Evolutionary conservation across 352 stramenopile species (phyloP), one percentile per base, ranked within the genome.

Genomic region (Globisporangium camurandrum): DNA sequence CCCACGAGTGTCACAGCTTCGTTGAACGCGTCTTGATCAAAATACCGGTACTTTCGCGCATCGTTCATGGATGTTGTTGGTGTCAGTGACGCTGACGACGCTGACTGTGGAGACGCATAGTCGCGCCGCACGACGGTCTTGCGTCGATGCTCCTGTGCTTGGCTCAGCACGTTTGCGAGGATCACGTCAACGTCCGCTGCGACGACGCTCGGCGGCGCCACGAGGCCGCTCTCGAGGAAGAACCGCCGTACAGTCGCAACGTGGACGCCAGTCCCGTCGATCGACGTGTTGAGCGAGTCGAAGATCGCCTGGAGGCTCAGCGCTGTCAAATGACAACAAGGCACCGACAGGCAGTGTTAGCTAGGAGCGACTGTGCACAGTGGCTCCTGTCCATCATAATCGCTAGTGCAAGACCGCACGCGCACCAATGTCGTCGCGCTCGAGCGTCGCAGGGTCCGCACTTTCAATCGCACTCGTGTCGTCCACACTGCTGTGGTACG

Each of bases 161-260:
- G 66, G 17, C 57, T 68, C 1, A 91, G 56, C 17, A 89, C 73
- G 28, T 76, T 66, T 23, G 77, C 67, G 36, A 91, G 60, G 19
- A 86, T 78, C 19, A 76, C 68, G 37, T 91, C 77, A 3, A 91
- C 71, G 59, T 91, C 76, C 0, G 66, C 74, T 5, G 69, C 44
- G 1, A 75, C 54, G 1, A 88, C 31, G 19, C 27, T n/a, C 0
- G 80, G 75, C 17, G 67, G 51, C 49, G 84, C 64, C 1, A 86
- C 64, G 26, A 91, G 59, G 0, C 73, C 75, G 28, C 73, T 71
- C 36, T 88, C 77, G 19, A 71, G 43, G 30, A 91, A 77, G 36
- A 88, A 88, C 10, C 73, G 64, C 23, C 80, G 68, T 1, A 91
- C 57, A 0, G 63, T 87, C n/a, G 73, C 67, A 6, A 88, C 48